Base-by-base conservation (phyloP, 495 filamentous ascomycete species). In the Neurospora sp. region DNA sequence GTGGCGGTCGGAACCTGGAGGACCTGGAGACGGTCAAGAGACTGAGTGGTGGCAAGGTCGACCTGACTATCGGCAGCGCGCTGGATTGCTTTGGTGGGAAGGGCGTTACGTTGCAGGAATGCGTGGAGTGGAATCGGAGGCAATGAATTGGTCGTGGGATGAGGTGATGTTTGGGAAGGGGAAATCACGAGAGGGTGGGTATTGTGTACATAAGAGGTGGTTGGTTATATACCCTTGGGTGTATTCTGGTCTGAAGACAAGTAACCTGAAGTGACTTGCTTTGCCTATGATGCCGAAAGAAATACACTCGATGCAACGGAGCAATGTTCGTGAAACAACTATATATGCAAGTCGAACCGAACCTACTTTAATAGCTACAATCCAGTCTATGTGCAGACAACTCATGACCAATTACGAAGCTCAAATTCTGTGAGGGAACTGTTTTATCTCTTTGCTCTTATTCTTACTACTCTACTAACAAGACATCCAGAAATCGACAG, bases 61-160 rank as follows among this genome's bases (percentile, higher is more conserved):
- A 99, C 79, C 84, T 99, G 79, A 99, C 96, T 0, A 98, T 98
- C 79, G 96, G 96, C 9, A 97, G 94, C 81, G 96, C 96, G 3
- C 79, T 99, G 79, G 96, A 99, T 80, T 93, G 97, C 71, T 99
- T 99, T 81, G 96, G 96, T 18, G 96, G 96, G 5, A 89, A 84
- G 4, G 91, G 91, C 2, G 93, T 98, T 12, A 93, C 87, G 39
- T 93, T 98, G 78, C 89, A 91, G 44, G 93, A 96, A 48, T 98
- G 96, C 83, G 89, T 97, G 23, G 79, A 85, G 77, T 99, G 96
- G 96, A 98, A 98, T 82, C 80, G 83, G 72, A 75, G 74, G 71
- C 82, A 86, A 72, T 59, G 48, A 59, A 10, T 14, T 2, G 48
- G 12, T 23, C 48, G 11, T 59, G 23, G 20, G 0, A 59, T 59